Evolutionary conservation across 257 asterid species (phyloP).

Genomic region (Ilex asprella): DNA sequence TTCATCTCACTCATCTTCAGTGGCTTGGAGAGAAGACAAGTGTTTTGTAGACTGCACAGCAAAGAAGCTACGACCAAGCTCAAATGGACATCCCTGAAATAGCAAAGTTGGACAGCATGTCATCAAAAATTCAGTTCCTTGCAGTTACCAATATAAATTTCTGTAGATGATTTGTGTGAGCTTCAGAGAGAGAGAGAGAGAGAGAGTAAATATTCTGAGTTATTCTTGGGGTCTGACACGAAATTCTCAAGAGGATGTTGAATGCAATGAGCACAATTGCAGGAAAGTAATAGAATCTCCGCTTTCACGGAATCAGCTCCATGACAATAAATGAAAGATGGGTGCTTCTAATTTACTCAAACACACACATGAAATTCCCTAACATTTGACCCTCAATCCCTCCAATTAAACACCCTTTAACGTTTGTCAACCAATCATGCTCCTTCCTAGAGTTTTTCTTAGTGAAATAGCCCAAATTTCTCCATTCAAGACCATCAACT

Average conservation of each 20-base stretch:
- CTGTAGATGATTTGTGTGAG: slow-evolving; percentile 12
- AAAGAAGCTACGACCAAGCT: slow-evolving; percentile 21
- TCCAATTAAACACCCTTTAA: background rate
- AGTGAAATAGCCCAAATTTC: too few relatives aligned
- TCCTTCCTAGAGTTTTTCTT: too few relatives aligned
- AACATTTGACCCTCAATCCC: background rate
- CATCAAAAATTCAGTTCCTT: slow-evolving; percentile 12
- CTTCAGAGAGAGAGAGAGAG: background rate
- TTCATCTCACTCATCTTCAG: slow-evolving; percentile 13
- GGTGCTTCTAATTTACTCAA: slow-evolving; percentile 9
- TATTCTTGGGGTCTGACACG: slow-evolving; percentile 19
- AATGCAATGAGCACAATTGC: slow-evolving; percentile 15
- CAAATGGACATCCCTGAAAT: slow-evolving; percentile 31
- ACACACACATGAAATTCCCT: slow-evolving; percentile 5
- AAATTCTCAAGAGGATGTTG: slow-evolving; percentile 25
- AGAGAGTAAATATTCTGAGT: background rate
- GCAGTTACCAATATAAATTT: slow-evolving; percentile 12
- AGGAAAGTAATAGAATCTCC: slow-evolving; percentile 12
- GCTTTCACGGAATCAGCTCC: slow-evolving; percentile 53
- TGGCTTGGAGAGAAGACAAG: background rate
- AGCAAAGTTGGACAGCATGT: slow-evolving; percentile 8
- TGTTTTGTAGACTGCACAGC: slow-evolving; percentile 3
- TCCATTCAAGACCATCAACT: too few relatives aligned
- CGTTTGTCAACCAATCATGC: too few relatives aligned
- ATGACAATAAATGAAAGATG: slow-evolving; percentile 39